phyloP scores from a whole-genome alignment of 2,329 filamentous ascomycete species.

The Cercospora sp. region DNA sequence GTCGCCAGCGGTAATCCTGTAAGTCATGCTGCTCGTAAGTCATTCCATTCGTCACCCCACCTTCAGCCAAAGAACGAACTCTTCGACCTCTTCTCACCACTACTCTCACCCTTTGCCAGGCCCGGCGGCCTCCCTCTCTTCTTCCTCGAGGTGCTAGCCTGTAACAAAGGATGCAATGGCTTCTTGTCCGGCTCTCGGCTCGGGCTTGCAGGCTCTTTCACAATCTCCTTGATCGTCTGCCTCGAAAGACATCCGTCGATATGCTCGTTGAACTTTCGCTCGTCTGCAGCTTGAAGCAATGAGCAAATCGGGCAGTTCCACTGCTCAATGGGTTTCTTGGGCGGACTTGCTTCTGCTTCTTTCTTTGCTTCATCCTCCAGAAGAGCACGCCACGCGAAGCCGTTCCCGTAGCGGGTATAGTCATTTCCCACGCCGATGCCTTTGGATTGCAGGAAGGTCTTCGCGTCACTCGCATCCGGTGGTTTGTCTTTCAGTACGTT shows the following conservation, averaged over 20 bases:
- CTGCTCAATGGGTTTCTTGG: conserved; percentile 41
- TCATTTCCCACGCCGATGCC: conserved; percentile 23
- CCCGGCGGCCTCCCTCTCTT: conserved; percentile 33
- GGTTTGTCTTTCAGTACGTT: conserved; percentile 26
- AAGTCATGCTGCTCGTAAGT: neutral
- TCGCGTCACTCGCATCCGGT: conserved; percentile 13
- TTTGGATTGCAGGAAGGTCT: conserved; percentile 16
- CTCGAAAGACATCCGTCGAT: conserved; percentile 89
- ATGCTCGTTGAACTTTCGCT: conserved; percentile 81
- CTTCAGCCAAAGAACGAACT: conserved; percentile 29
- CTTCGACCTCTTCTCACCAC: conserved; percentile 29
- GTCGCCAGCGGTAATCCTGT: neutral
- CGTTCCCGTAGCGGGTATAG: conserved; percentile 38
- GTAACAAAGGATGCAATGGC: conserved; percentile 14
- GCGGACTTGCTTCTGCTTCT: conserved; percentile 35
- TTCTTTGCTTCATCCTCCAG: conserved; percentile 35
- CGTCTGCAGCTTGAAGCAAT: conserved; percentile 72
- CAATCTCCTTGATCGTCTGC: conserved; percentile 79
- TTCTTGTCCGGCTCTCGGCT: conserved; percentile 10
- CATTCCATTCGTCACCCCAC: neutral
- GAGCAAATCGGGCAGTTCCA: conserved; percentile 90
- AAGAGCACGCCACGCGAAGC: conserved; percentile 38
- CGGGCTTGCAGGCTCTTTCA: conserved; percentile 53
- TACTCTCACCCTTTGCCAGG: conserved; percentile 13
- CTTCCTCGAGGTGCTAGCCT: conserved; percentile 29